phyloP scores from a whole-genome alignment of 106 monocot species.

The Allium cepa region DNA sequence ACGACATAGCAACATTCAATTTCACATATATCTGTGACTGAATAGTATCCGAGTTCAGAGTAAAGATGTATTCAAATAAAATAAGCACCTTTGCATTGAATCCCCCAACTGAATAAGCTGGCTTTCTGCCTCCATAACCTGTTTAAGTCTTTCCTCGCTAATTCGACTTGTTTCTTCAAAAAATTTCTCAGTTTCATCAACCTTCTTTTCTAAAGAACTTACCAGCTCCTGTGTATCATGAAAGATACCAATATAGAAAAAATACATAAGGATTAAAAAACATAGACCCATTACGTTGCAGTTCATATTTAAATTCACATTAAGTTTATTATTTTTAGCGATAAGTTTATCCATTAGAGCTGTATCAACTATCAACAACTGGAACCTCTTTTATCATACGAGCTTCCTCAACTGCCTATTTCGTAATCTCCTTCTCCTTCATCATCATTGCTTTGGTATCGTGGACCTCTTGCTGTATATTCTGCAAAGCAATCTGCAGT shows the following conservation, averaged over 20 bases:
- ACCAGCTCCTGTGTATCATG: conserved; percentile 56
- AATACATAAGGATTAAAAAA: too few relatives aligned
- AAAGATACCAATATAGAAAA: background rate
- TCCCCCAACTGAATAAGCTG: conserved; percentile 42
- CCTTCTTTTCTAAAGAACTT: conserved; percentile 73
- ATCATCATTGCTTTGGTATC: conserved; percentile 27
- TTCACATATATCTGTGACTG: too few relatives aligned
- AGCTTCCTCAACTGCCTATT: conserved; percentile 28
- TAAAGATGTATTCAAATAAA: background rate
- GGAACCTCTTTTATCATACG: conserved; percentile 40
- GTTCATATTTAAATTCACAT: too few relatives aligned
- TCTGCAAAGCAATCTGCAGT: conserved; percentile 31
- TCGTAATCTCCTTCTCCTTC: conserved; percentile 29
- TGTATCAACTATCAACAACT: conserved; percentile 57
- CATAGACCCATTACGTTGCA: too few relatives aligned
- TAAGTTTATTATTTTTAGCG: too few relatives aligned
- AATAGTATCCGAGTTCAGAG: too few relatives aligned
- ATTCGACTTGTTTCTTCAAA: conserved; percentile 75
- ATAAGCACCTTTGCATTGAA: conserved; percentile 72
- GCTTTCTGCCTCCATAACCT: conserved; percentile 74
- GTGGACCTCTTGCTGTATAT: conserved; percentile 29
- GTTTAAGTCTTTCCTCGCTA: conserved; percentile 67
- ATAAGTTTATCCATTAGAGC: too few relatives aligned
- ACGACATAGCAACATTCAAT: too few relatives aligned
- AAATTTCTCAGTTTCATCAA: conserved; percentile 87